Base-by-base conservation (phyloP, 345 rosid species). In the Carallia pectinifolia region DNA sequence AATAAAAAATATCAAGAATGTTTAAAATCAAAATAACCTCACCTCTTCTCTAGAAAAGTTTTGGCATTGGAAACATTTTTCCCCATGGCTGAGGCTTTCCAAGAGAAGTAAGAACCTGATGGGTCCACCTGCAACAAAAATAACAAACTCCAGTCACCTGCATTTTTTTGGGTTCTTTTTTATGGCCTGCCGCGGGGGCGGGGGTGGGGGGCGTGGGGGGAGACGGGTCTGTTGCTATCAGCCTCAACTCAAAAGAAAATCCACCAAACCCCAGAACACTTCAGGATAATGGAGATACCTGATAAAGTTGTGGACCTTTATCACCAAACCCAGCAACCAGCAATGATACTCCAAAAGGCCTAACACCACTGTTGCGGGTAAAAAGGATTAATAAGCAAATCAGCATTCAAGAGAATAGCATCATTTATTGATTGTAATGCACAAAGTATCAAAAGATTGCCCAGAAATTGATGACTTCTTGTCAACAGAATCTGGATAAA, bases 21-120 rank as follows among this genome's bases (percentile, higher is more conserved):
- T 44, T 12, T 44, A 1, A 44, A 12, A 53, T 30, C 38, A 3
- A 53, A 18, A 50, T 34, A 53, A 61, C 6, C 59, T 71, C 62
- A 91, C 97, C 98, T 89, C 85, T 93, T 93, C 83, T 93, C 97
- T 65, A 94, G 96, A 79, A 91, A 90, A 55, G 96, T 87, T 76
- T 91, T 94, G 38, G 97, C 97, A 81, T 94, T 94, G 6, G 96
- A 91, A 39, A 93, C 96, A 77, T 93, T 93, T 72, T 93, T 93
- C 60, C 98, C 98, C 98, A 93, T 91, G 58, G 97, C 97, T 13
- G 96, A 93, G 59, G 98, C 98, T 80, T 93, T 93, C 98, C 98
- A 93, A 3, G 98, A 93, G 86, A 93, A 93, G 80, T 93, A 93
- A n/a, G 98, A 93, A 75, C 98, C 97, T 48, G 97, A 93, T 63